Conservation (phyloP, 2,329 filamentous ascomycete species). For the Colletotrichum eremochloae region DNA sequence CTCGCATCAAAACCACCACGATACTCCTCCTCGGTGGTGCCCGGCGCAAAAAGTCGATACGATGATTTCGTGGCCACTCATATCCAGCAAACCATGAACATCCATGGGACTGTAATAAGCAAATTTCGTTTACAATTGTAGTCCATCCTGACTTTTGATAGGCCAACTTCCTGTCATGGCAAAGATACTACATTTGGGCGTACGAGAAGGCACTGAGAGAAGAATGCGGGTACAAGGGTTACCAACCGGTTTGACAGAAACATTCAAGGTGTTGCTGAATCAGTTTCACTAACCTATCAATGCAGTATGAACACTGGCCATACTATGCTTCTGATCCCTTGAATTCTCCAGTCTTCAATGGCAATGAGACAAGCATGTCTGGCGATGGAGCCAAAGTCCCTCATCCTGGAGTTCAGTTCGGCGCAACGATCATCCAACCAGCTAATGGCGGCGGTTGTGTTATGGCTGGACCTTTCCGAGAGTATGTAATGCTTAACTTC, state of each 20-base stretch:
- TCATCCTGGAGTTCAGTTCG: constrained; percentile 14
- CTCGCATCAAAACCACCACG: constrained; percentile 43
- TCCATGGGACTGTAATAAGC: constrained; percentile 46
- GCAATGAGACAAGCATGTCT: constrained; percentile 63
- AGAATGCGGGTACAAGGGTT: constrained; percentile 58
- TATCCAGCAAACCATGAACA: constrained; percentile 47
- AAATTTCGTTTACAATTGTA: fast-evolving
- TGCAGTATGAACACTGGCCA: constrained; percentile 66
- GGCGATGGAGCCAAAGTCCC: constrained; percentile 58
- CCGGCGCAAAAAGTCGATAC: constrained; percentile 48
- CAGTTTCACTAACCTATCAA: no score
- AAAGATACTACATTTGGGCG: constrained; percentile 56
- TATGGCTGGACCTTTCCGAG: constrained; percentile 62
- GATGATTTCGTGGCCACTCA: constrained; percentile 52
- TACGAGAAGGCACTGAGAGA: constrained; percentile 56
- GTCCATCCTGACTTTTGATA: constrained; percentile 7
- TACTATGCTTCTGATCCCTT: constrained; percentile 59
- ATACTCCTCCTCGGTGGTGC: constrained; percentile 18
- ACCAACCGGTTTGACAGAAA: constrained; percentile 50
- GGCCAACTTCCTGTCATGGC: constrained; percentile 58
- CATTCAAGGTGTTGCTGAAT: background rate
- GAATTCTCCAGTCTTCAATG: constrained; percentile 68
- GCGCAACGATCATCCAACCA: constrained; percentile 51
- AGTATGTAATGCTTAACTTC: constrained; percentile 49
- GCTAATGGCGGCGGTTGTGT: constrained; percentile 70